Conservation (phyloP, 805 yeast genomes). For the Naumovozyma dairenensis region DNA sequence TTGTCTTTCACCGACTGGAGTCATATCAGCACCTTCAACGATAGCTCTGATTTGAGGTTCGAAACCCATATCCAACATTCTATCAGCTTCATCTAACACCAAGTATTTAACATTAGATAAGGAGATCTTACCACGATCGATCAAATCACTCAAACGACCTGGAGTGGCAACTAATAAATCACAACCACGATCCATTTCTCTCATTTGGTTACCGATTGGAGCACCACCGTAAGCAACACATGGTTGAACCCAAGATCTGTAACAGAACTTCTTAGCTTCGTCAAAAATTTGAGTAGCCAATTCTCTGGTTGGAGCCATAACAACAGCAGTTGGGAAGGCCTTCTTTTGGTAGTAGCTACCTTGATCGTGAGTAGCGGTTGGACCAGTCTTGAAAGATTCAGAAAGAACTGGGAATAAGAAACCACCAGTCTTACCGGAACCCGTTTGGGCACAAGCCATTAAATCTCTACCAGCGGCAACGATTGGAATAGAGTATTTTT, state of each 20-base stretch:
- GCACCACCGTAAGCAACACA: constrained; percentile 99
- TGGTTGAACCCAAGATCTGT: constrained; percentile 97
- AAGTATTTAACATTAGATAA: constrained; percentile 82
- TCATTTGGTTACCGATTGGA: constrained; percentile 77
- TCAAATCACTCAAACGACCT: constrained; percentile 93
- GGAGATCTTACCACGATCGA: constrained; percentile 91
- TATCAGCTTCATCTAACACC: constrained; percentile 97
- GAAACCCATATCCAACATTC: constrained; percentile 99
- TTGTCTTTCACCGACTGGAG: constrained; percentile 81
- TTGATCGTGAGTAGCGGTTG: constrained; percentile 45
- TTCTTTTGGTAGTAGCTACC: constrained; percentile 45
- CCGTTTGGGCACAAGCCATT: constrained; percentile 97
- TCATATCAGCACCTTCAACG: constrained; percentile 98
- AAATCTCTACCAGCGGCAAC: constrained; percentile 83
- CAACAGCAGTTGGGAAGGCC: constrained; percentile 89
- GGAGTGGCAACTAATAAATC: constrained; percentile 97
- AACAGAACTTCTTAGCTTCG: constrained; percentile 89
- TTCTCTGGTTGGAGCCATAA: constrained; percentile 99
- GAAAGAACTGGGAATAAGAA: constrained; percentile 95
- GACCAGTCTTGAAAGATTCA: constrained; percentile 83
- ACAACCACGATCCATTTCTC: constrained; percentile 86
- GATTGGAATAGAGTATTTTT: constrained; percentile 86
- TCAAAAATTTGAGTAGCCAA: constrained; percentile 93
- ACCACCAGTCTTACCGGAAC: constrained; percentile 99
- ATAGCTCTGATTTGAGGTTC: constrained; percentile 98